Conservation (phyloP, 192 early-diverging fungal genomes). For the Rhizophagus sp. region DNA sequence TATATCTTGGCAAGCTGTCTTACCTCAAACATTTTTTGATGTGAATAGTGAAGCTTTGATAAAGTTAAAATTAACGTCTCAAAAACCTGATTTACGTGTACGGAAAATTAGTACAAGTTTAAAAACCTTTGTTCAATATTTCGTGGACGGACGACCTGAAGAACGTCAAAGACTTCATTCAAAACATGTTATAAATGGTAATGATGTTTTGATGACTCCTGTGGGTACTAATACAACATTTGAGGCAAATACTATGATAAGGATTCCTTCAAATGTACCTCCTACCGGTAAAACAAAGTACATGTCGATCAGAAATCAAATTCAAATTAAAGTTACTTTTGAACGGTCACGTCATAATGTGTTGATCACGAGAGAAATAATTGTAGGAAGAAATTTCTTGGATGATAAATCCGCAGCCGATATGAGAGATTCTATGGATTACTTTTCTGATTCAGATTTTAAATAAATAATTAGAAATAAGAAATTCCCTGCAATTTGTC, state of each 20-base stretch:
- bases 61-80: conserved; percentile 2
- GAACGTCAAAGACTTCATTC: neutral
- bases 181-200: conserved; percentile 6
- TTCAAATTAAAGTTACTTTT: conserved; percentile 27
- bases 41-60: neutral
- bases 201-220: neutral
- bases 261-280: neutral
- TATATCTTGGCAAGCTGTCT: conserved; percentile 17
- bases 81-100: conserved; percentile 11
- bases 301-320: conserved; percentile 25
- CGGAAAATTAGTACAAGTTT: conserved; percentile 9
- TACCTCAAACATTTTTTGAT: conserved; percentile 28
- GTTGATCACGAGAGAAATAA: conserved; percentile 10
- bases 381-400: conserved; percentile 16
- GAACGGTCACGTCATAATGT: conserved; percentile 18
- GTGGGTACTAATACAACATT: conserved; percentile 19
- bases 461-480: no score
- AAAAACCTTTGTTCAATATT: conserved; percentile 4
- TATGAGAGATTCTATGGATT: no score
- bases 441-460: no score
- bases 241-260: conserved; percentile 3
- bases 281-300: conserved; percentile 24
- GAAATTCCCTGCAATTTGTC: no score
- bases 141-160: neutral
- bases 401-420: neutral